These are phyloP conservation scores for Jatropha curcas DNA, from an alignment of 345 rosid genomes.

Conservation along the genomic window DNA sequence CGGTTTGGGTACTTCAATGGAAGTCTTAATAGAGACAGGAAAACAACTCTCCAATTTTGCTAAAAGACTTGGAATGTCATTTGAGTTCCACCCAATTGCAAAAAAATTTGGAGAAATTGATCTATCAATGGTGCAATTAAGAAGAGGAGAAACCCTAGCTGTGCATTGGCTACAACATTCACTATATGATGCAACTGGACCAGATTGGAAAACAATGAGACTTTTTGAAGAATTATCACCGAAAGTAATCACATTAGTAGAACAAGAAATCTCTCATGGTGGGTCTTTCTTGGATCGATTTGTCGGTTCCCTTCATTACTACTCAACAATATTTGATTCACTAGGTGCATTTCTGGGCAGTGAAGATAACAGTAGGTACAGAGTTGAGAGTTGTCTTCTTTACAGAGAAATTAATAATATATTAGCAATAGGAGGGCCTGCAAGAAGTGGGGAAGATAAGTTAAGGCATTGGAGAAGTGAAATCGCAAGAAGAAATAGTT, in stretches of 20 bases:
- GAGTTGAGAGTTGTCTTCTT: constrained; percentile 52
- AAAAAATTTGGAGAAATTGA: constrained; percentile 60
- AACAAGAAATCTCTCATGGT: constrained; percentile 55
- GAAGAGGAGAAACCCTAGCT: constrained; percentile 50
- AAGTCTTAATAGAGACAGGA: constrained; percentile 54
- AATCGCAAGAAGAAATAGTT: constrained; percentile 22
- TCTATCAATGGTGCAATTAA: constrained; percentile 28
- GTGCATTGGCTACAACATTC: constrained; percentile 75
- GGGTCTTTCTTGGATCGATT: constrained; percentile 67
- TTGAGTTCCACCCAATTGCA: constrained; percentile 63
- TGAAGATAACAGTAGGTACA: constrained; percentile 47
- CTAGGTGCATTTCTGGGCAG: constrained; percentile 43
- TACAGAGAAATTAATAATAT: constrained; percentile 60
- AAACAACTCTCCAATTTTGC: constrained; percentile 64
- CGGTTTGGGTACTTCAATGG: constrained; percentile 57
- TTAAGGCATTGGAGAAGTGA: constrained; percentile 55
- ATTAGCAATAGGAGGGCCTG: constrained; percentile 66
- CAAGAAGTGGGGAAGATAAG: constrained; percentile 70
- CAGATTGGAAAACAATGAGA: constrained; percentile 58
- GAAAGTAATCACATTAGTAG: constrained; percentile 52
- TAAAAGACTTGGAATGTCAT: constrained; percentile 53
- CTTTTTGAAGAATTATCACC: constrained; percentile 50
- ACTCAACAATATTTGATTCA: constrained; percentile 63
- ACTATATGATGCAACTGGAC: constrained; percentile 57
- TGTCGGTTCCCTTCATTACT: constrained; percentile 62